Conservation (phyloP, 345 rosid species). For the Xanthoceras sorbifolium region DNA sequence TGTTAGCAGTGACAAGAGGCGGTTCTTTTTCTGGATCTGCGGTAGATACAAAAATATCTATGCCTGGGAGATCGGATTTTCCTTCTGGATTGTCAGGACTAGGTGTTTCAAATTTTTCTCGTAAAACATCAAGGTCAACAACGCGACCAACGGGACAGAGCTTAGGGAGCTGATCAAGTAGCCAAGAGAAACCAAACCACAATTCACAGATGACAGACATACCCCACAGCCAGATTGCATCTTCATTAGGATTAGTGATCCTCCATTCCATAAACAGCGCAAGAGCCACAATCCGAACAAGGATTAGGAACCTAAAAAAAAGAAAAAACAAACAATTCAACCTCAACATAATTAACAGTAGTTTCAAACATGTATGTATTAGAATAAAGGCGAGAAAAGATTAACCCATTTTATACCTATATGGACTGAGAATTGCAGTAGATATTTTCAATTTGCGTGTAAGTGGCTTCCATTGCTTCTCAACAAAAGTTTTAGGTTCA, state of each 20-base stretch:
- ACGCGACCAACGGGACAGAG: conserved; percentile 61
- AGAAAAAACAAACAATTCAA: background rate
- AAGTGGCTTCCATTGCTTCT: conserved; percentile 59
- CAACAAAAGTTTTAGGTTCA: conserved; percentile 19
- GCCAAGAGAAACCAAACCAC: conserved; percentile 93
- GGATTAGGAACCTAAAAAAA: conserved; percentile 55
- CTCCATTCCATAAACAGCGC: conserved; percentile 71
- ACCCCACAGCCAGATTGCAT: conserved; percentile 81
- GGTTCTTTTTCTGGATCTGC: conserved; percentile 90
- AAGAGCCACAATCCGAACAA: conserved; percentile 57
- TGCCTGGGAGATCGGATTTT: conserved; percentile 79
- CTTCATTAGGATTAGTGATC: conserved; percentile 61
- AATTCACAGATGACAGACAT: conserved; percentile 77
- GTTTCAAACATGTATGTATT: background rate
- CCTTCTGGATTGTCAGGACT: conserved; percentile 49
- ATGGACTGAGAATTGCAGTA: conserved; percentile 48
- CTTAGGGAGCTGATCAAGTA: conserved; percentile 87
- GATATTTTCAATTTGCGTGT: conserved; percentile 45
- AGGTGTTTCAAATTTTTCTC: conserved; percentile 64
- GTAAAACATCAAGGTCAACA: conserved; percentile 57
- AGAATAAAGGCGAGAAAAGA: conserved; percentile 7
- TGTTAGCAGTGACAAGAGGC: conserved; percentile 80
- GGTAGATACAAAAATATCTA: conserved; percentile 82
- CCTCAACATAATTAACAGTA: background rate
- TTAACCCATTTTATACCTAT: conserved; percentile 34